A percentile compares a stretch with the other conserved stretches of the same genome.
Evolutionary conservation across 768 basidiomycete species (phyloP).

Genomic region (Lactarius psammicola): DNA sequence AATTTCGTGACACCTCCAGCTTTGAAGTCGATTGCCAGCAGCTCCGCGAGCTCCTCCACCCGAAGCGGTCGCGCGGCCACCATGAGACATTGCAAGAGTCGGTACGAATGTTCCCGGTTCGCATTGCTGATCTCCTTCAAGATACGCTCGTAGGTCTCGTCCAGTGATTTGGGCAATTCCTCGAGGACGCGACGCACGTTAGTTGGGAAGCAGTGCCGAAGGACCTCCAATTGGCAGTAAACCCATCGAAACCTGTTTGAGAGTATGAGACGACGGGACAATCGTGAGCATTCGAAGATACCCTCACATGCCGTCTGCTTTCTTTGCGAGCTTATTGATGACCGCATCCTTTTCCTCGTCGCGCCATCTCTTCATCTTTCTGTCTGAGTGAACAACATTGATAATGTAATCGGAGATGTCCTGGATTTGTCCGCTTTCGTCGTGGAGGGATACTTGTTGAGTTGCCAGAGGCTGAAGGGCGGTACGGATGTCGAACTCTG

Average conservation of each 20-base stretch:
- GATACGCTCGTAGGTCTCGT: constrained; percentile 1
- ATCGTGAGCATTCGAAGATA: background rate
- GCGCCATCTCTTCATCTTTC: background rate
- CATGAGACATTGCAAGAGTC: background rate
- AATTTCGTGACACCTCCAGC: background rate
- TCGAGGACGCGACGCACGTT: background rate
- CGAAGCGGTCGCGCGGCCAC: background rate
- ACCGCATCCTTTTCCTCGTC: background rate
- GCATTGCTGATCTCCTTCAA: background rate
- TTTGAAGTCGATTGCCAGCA: background rate
- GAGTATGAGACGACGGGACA: background rate
- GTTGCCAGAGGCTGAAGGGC: background rate
- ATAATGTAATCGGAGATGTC: background rate
- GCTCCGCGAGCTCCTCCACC: background rate
- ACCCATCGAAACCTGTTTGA: constrained; percentile 10
- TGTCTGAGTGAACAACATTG: background rate
- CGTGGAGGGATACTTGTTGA: background rate
- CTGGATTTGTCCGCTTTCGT: background rate
- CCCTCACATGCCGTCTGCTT: background rate
- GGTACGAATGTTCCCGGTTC: background rate
- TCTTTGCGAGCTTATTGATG: background rate
- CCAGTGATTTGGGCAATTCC: constrained; percentile 2
- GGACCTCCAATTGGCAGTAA: constrained; percentile 3
- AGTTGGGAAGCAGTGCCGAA: background rate
- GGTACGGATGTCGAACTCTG: background rate